phyloP scores from a whole-genome alignment of 306 rosid species.

The Cucumis hystrix region DNA sequence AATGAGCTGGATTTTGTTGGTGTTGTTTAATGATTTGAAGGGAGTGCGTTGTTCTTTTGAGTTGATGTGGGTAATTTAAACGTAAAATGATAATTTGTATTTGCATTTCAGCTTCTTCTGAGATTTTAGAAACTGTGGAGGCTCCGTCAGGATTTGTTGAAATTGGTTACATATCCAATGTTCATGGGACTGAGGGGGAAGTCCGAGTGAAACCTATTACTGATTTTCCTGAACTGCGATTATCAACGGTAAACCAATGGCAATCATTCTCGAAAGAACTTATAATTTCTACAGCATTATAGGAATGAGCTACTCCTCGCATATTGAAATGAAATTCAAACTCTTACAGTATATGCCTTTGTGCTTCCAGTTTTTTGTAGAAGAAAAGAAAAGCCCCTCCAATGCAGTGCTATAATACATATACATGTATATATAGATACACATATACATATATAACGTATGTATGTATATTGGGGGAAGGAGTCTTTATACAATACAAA shows the following conservation, averaged over 20 bases:
- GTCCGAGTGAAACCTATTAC: constrained; percentile 60
- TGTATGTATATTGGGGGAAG: no score
- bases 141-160: constrained; percentile 32
- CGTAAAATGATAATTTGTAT: background rate
- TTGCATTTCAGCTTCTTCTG: constrained; percentile 31
- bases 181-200: constrained; percentile 77
- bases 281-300: background rate
- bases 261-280: background rate
- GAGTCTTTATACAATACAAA: background rate
- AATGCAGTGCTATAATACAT: background rate
- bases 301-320: background rate
- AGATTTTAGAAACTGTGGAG: constrained; percentile 25
- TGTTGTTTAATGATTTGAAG: background rate
- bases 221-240: constrained; percentile 75
- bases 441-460: no score
- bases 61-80: background rate
- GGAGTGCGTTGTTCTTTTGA: background rate
- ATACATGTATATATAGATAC: no score
- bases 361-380: background rate
- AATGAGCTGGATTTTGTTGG: background rate
- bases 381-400: background rate
- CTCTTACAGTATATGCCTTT: background rate
- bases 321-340: background rate
- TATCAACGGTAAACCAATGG: constrained; percentile 38
- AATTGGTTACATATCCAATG: constrained; percentile 58